Conservation (phyloP, 2,329 filamentous ascomycete species). For the Allantophomopsis cytisporea region DNA sequence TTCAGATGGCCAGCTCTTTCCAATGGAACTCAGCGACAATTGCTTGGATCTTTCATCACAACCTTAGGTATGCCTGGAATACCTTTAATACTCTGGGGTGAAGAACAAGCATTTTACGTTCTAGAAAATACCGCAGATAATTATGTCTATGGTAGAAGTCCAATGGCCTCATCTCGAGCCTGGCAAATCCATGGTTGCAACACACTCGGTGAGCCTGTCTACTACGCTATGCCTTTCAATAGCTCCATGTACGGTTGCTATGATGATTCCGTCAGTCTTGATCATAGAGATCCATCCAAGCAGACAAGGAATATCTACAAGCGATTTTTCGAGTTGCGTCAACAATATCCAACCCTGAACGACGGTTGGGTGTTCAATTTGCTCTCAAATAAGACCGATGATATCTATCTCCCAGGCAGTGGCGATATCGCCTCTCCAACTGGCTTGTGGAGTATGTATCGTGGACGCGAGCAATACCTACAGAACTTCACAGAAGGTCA, state of each 20-base stretch:
- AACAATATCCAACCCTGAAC: slow-evolving; percentile 42
- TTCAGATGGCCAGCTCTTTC: slow-evolving; percentile 47
- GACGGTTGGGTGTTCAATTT: slow-evolving; percentile 41
- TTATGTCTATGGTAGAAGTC: slow-evolving; percentile 50
- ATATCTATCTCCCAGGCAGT: slow-evolving; percentile 36
- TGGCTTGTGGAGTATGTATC: slow-evolving; percentile 45
- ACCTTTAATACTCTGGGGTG: slow-evolving; percentile 47
- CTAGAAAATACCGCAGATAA: slow-evolving; percentile 50
- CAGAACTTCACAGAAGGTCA: slow-evolving; percentile 34
- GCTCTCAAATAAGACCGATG: slow-evolving; percentile 40
- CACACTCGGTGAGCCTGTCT: slow-evolving; percentile 37
- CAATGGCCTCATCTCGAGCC: slow-evolving; percentile 45
- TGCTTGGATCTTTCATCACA: slow-evolving; percentile 43
- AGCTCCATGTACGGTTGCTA: slow-evolving; percentile 38
- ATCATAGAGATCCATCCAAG: slow-evolving; percentile 49
- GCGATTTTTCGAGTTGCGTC: slow-evolving; percentile 45
- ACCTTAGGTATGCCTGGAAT: slow-evolving; percentile 47
- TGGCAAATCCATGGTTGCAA: slow-evolving; percentile 57
- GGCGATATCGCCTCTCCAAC: slow-evolving; percentile 37
- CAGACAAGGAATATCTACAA: slow-evolving; percentile 47
- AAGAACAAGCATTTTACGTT: slow-evolving; percentile 52
- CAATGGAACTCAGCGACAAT: slow-evolving; percentile 40
- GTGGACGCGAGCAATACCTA: slow-evolving; percentile 35
- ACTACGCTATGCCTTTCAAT: slow-evolving; percentile 42
- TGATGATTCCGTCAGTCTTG: slow-evolving; percentile 40